Conservation (phyloP, 441 rosid genomes). For the Syzygium syzygioides region DNA sequence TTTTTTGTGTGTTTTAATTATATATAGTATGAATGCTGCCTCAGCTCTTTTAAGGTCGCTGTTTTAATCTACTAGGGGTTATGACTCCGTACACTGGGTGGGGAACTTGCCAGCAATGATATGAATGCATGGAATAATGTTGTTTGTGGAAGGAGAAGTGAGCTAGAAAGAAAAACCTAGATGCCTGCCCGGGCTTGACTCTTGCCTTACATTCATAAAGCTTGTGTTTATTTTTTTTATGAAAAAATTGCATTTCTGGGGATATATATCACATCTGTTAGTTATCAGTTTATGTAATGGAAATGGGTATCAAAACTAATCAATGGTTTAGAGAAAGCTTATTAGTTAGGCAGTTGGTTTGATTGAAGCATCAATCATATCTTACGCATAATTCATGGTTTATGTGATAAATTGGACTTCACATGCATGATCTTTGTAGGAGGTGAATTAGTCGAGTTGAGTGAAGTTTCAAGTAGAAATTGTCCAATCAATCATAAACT, state of each 20-base stretch:
- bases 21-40: neutral
- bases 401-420: neutral
- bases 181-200: conserved; percentile 9
- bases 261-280: neutral
- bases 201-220: neutral
- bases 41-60: neutral
- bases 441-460: neutral
- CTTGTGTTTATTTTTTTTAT: neutral
- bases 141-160: neutral
- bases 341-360: neutral
- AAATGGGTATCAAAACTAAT: neutral
- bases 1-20: neutral
- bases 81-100: conserved; percentile 21
- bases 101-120: conserved; percentile 29
- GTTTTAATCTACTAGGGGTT: neutral
- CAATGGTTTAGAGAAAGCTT: neutral
- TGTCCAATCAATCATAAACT: neutral
- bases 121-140: conserved; percentile 19
- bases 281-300: neutral
- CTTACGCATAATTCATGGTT: neutral
- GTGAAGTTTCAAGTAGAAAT: neutral
- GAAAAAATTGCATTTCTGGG: neutral
- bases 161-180: conserved; percentile 7
- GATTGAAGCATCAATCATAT: neutral
- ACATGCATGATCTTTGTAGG: neutral